These are phyloP conservation scores for Phytophthora vignae DNA, from an alignment of 352 stramenopile species.

Conservation along the genomic window DNA sequence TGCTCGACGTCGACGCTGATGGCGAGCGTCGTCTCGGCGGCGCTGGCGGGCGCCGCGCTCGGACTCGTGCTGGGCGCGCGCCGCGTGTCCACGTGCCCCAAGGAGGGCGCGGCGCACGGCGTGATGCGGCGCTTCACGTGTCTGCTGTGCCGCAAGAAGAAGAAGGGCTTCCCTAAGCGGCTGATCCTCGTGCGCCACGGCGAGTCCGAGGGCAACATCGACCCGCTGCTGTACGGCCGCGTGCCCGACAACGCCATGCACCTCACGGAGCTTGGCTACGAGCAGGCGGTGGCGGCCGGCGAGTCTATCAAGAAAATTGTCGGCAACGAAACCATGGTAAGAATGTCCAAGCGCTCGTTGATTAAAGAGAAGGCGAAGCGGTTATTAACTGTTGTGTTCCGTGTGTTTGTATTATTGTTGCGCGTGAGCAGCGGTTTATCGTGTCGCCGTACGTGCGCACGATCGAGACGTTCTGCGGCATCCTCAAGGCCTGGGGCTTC, in stretches of 20 bases:
- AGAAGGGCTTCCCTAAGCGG: slow-evolving; percentile 65
- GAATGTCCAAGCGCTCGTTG: not conserved
- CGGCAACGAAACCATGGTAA: slow-evolving; percentile 75
- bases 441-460: slow-evolving; percentile 87
- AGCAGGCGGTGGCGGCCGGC: slow-evolving; percentile 76
- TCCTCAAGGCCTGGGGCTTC: slow-evolving; percentile 73
- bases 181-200: slow-evolving; percentile 89
- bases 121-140: slow-evolving; percentile 45
- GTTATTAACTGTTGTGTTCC: not conserved
- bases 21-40: slow-evolving; percentile 51
- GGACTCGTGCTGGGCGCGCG: slow-evolving; percentile 37
- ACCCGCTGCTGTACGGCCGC: slow-evolving; percentile 75
- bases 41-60: slow-evolving; percentile 50
- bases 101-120: slow-evolving; percentile 27
- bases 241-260: slow-evolving; percentile 89
- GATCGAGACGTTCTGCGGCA: slow-evolving; percentile 89
- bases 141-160: slow-evolving; percentile 51
- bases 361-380: too few relatives aligned
- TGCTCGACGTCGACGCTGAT: slow-evolving; percentile 55
- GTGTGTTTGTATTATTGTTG: too few relatives aligned
- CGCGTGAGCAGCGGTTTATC: slow-evolving; percentile 72
- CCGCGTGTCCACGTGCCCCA: slow-evolving; percentile 23
- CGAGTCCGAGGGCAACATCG: slow-evolving; percentile 88
- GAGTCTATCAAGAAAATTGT: slow-evolving; percentile 81
- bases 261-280: slow-evolving; percentile 79